A percentile compares a stretch with the other conserved stretches of the same genome.
These are phyloP conservation scores for Penicillium sp. DNA, from an alignment of 2,329 filamentous ascomycete species.

Conservation along the genomic window DNA sequence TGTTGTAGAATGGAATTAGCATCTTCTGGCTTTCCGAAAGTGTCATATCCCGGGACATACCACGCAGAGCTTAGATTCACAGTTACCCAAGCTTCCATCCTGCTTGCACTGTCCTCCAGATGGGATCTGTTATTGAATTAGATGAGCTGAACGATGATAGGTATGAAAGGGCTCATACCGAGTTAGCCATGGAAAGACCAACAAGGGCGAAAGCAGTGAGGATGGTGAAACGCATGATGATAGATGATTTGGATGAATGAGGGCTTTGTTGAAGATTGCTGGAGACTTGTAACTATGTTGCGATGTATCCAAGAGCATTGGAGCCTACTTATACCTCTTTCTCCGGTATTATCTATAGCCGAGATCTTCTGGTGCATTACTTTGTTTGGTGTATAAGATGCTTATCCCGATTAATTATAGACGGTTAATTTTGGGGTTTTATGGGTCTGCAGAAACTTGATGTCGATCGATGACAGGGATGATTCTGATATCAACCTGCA, in stretches of 20 bases:
- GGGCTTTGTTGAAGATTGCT: not conserved
- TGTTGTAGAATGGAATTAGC: not conserved
- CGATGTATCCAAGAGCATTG: not conserved
- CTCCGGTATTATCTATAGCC: not conserved
- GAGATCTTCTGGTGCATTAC: not conserved
- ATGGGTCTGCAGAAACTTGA: not conserved
- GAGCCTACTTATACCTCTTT: not conserved
- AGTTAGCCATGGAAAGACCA: constrained; percentile 1
- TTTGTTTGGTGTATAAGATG: not conserved
- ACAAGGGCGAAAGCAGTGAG: constrained; percentile 3
- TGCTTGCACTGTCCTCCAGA: constrained; percentile 8
- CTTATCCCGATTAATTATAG: constrained; percentile 1
- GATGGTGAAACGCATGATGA: constrained; percentile 1
- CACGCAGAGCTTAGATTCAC: constrained; percentile 4
- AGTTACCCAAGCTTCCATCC: constrained; percentile 9
- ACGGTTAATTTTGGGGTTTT: not conserved
- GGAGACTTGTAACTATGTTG: not conserved
- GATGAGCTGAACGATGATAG: not conserved
- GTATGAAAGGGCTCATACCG: not conserved
- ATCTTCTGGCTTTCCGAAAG: not conserved
- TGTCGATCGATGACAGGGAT: not conserved
- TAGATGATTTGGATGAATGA: not conserved
- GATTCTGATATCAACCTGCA: too few species aligned
- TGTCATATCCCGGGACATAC: not conserved
- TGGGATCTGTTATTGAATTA: constrained; percentile 2